Evolutionary conservation across 2,329 filamentous ascomycete species (phyloP).

Genomic region (Colletotrichum filicis): DNA sequence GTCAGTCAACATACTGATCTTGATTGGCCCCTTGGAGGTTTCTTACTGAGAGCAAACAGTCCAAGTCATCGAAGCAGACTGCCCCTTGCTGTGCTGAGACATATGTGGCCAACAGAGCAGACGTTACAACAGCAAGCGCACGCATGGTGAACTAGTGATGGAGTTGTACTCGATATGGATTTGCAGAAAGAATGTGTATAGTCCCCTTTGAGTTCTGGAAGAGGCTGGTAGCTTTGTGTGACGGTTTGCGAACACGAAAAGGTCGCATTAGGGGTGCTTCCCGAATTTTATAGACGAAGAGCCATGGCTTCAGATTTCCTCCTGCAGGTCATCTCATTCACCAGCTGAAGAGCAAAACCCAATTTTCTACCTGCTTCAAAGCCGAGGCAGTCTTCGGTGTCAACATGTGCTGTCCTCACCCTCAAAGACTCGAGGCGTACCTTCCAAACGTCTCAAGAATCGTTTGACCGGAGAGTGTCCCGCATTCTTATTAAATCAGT

Average conservation of each 20-base stretch:
- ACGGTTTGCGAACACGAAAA: not conserved
- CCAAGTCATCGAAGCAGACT: slow-evolving; percentile 28
- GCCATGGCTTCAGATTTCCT: not conserved
- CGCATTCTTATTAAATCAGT: not conserved
- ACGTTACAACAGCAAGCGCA: slow-evolving; percentile 13
- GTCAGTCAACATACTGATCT: not conserved
- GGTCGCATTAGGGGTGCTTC: not conserved
- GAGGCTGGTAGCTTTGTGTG: not conserved
- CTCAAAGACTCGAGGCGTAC: not conserved
- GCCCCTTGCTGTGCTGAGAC: slow-evolving; percentile 26
- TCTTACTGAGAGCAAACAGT: slow-evolving; percentile 23
- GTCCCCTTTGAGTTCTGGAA: not conserved
- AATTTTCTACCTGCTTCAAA: not conserved
- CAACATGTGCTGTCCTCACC: not conserved
- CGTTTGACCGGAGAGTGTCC: slow-evolving; percentile 21
- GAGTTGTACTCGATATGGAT: not conserved
- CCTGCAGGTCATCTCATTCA: not conserved
- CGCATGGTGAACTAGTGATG: slow-evolving; percentile 8
- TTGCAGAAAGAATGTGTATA: not conserved
- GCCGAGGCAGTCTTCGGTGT: slow-evolving; percentile 7
- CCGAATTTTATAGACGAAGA: slow-evolving; percentile 15
- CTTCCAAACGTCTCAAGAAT: slow-evolving; percentile 31
- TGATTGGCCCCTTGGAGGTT: too few species aligned
- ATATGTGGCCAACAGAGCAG: slow-evolving; percentile 20
- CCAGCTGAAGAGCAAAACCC: not conserved